phyloP scores from a whole-genome alignment of 2,329 filamentous ascomycete genomes.

The Hypoxylon rubiginosum region DNA sequence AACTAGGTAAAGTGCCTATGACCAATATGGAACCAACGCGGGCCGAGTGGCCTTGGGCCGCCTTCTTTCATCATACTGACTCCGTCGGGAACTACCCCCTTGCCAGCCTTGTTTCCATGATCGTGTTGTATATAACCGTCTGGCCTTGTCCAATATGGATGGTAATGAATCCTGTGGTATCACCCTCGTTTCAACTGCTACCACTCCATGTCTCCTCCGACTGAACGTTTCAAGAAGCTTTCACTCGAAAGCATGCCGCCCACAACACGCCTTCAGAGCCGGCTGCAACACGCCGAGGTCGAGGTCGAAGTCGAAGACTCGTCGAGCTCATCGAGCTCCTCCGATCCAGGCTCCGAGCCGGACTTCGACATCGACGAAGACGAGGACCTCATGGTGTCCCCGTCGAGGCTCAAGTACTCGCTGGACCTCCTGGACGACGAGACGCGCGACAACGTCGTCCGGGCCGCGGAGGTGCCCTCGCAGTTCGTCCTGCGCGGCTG shows the following conservation, averaged over 20 bases:
- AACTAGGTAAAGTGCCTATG: conserved; percentile 39
- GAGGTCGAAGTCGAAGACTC: conserved; percentile 30
- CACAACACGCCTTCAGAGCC: conserved; percentile 51
- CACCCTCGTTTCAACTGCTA: conserved; percentile 37
- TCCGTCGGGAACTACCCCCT: conserved; percentile 6
- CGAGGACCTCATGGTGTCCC: conserved; percentile 51
- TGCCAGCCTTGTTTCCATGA: conserved; percentile 31
- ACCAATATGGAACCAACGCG: conserved; percentile 43
- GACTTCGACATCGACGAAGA: conserved; percentile 52
- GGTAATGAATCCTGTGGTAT: conserved; percentile 30
- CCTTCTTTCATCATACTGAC: conserved; percentile 38
- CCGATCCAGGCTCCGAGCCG: conserved; percentile 53
- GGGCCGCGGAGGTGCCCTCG: conserved; percentile 63
- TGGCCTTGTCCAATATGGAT: conserved; percentile 24
- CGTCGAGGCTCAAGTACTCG: conserved; percentile 54
- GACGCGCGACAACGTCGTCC: conserved; percentile 57
- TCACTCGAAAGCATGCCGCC: conserved; percentile 58
- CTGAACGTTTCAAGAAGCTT: conserved; percentile 56
- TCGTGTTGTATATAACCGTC: conserved; percentile 46
- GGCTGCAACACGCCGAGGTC: conserved; percentile 47
- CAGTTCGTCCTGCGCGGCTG: conserved; percentile 65
- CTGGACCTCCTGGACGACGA: conserved; percentile 51
- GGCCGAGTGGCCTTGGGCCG: conserved; percentile 45
- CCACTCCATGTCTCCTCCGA: conserved; percentile 54
- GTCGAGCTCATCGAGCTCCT: conserved; percentile 3